Evolutionary conservation across 2,329 filamentous ascomycete genomes (phyloP).

Genomic region (Fusarium denticulatum): DNA sequence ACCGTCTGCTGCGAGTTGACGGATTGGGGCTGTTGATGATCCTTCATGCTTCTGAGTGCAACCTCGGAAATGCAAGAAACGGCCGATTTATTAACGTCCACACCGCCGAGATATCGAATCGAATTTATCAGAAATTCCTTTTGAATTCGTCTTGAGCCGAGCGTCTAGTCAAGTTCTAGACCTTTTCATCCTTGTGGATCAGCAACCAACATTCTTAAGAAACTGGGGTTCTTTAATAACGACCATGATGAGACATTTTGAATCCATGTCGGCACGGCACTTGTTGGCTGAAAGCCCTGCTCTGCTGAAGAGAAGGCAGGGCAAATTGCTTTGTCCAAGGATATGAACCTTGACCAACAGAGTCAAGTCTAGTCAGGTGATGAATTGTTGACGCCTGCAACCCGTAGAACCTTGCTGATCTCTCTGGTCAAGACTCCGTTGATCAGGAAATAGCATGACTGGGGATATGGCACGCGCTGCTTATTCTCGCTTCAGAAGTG

Average conservation of each 20-base stretch:
- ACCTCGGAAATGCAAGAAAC: conserved; percentile 15
- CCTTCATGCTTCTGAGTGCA: conserved; percentile 2
- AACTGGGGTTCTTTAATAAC: conserved; percentile 17
- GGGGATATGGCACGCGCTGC: not conserved
- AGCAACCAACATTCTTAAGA: conserved; percentile 23
- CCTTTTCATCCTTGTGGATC: conserved; percentile 18
- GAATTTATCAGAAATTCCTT: not conserved
- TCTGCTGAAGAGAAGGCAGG: not conserved
- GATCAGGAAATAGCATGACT: not conserved
- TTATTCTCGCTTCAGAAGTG: conserved; percentile 20
- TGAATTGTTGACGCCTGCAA: conserved; percentile 39
- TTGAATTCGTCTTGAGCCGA: not conserved
- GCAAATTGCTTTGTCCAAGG: not conserved
- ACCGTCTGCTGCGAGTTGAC: conserved; percentile 4
- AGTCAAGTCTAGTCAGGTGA: conserved; percentile 43
- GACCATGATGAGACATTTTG: conserved; percentile 11
- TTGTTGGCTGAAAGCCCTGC: conserved; percentile 13
- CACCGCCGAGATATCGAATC: conserved; percentile 12
- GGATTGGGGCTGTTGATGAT: conserved; percentile 11
- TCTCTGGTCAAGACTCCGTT: not conserved
- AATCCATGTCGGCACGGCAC: conserved; percentile 28
- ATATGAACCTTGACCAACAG: conserved; percentile 12
- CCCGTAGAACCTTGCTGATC: conserved; percentile 23
- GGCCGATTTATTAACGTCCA: conserved; percentile 3
- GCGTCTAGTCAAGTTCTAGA: conserved; percentile 21